These are phyloP conservation scores for Endogone sp. DNA, from an alignment of 192 early-diverging fungal genomes.

Conservation along the genomic window DNA sequence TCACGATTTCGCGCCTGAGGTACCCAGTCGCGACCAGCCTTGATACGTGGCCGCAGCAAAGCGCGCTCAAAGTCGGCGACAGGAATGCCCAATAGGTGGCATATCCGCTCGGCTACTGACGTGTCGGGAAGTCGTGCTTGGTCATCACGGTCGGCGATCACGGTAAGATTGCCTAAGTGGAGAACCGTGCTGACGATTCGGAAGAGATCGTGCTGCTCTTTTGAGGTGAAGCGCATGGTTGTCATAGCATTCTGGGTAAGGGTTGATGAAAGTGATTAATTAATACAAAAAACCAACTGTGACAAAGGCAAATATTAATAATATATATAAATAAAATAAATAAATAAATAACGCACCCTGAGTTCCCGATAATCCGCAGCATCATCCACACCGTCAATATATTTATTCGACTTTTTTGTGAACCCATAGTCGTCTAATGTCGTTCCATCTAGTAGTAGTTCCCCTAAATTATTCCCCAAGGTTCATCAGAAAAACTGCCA, in stretches of 20 bases:
- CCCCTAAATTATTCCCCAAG: too few relatives aligned
- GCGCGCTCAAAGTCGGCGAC: constrained; percentile 83
- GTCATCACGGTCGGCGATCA: constrained; percentile 76
- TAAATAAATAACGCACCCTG: constrained; percentile 34
- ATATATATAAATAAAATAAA: not conserved
- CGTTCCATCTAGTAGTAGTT: too few relatives aligned
- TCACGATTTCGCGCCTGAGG: constrained; percentile 81
- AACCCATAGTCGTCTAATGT: constrained; percentile 57
- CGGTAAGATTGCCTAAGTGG: constrained; percentile 90
- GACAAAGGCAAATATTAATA: not conserved
- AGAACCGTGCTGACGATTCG: constrained; percentile 82
- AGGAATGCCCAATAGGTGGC: constrained; percentile 90
- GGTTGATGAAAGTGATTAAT: not conserved
- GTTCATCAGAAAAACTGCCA: too few relatives aligned
- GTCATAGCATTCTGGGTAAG: constrained; percentile 67
- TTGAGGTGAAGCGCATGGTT: constrained; percentile 72
- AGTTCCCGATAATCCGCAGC: constrained; percentile 72
- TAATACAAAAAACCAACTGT: too few relatives aligned
- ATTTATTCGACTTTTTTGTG: constrained; percentile 76
- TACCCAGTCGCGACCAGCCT: constrained; percentile 96
- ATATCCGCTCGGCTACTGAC: constrained; percentile 78
- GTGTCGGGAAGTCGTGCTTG: constrained; percentile 81
- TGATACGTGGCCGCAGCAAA: constrained; percentile 85
- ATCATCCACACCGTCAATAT: constrained; percentile 94
- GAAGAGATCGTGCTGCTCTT: constrained; percentile 82